These are phyloP conservation scores for Claviceps sp. DNA, from an alignment of 2,329 filamentous ascomycete species.

Conservation along the genomic window DNA sequence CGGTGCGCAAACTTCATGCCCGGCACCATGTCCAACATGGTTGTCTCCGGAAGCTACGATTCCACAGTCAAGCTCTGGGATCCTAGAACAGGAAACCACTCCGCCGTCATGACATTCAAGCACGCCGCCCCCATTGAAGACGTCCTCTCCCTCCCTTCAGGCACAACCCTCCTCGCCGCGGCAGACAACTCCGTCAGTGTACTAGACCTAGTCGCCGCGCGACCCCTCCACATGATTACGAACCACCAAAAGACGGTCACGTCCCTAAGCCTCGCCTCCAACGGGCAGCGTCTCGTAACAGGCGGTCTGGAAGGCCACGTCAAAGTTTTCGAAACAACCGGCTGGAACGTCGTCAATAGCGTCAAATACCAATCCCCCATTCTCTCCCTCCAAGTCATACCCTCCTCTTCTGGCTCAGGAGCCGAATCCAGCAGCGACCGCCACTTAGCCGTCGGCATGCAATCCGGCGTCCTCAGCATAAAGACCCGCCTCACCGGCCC, in stretches of 20 bases:
- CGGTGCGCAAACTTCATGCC: slow-evolving; percentile 79
- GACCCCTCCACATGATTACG: slow-evolving; percentile 71
- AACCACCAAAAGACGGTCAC: slow-evolving; percentile 99
- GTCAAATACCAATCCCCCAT: slow-evolving; percentile 89
- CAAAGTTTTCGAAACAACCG: slow-evolving; percentile 88
- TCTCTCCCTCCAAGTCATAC: slow-evolving; percentile 66
- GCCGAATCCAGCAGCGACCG: slow-evolving; percentile 63
- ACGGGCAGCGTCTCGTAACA: slow-evolving; percentile 68
- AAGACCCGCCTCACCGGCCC: slow-evolving; percentile 77
- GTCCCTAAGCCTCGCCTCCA: slow-evolving; percentile 66
- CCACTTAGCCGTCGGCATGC: slow-evolving; percentile 89
- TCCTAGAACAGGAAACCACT: slow-evolving; percentile 53
- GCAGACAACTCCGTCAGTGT: slow-evolving; percentile 81
- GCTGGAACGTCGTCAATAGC: slow-evolving; percentile 93
- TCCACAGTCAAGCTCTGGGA: slow-evolving; percentile 91
- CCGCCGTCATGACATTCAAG: slow-evolving; percentile 81
- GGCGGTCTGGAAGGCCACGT: slow-evolving; percentile 90
- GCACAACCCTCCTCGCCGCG: slow-evolving; percentile 74
- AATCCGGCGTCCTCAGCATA: slow-evolving; percentile 81
- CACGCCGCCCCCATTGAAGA: slow-evolving; percentile 80
- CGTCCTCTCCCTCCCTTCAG: slow-evolving; percentile 76
- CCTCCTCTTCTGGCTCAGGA: slow-evolving; percentile 21
- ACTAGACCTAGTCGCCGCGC: slow-evolving; percentile 81
- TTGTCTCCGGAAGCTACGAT: slow-evolving; percentile 90
- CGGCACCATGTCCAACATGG: slow-evolving; percentile 53